Conservation (phyloP, 345 rosid genomes). For the Toxicodendron radicans region DNA sequence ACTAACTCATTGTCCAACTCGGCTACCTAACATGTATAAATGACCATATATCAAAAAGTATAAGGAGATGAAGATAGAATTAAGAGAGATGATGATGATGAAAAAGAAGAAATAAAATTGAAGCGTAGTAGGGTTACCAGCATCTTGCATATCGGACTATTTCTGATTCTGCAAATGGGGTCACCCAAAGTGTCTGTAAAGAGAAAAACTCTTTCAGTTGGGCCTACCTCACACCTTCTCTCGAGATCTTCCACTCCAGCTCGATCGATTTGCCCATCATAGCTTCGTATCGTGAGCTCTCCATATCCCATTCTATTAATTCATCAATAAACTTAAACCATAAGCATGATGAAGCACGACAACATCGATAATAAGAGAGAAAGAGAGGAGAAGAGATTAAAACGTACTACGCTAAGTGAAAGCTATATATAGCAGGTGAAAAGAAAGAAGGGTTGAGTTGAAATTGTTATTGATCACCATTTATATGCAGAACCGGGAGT, state of each 20-base stretch:
- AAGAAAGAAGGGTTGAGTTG: neutral
- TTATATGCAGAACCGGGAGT: slow-evolving; percentile 19
- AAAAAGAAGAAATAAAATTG: neutral
- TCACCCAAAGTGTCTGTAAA: slow-evolving; percentile 78
- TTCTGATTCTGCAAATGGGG: slow-evolving; percentile 82
- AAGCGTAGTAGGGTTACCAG: slow-evolving; percentile 48
- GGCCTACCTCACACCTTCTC: slow-evolving; percentile 75
- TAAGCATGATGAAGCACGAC: neutral
- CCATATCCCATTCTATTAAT: slow-evolving; percentile 26
- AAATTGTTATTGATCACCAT: slow-evolving; percentile 19
- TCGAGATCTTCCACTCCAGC: slow-evolving; percentile 53
- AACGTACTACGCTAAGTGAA: too few species aligned
- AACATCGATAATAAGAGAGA: neutral
- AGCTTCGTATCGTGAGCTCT: slow-evolving; percentile 49
- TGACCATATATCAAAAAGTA: neutral
- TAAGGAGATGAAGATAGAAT: neutral
- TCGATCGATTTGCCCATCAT: slow-evolving; percentile 52
- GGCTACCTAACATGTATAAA: slow-evolving; percentile 48
- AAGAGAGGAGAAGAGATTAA: neutral
- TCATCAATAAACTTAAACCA: slow-evolving; percentile 14
- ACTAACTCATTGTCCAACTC: slow-evolving; percentile 56
- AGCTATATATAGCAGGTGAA: too few species aligned
- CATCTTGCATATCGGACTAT: slow-evolving; percentile 67
- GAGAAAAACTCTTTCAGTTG: slow-evolving; percentile 51
- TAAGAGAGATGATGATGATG: neutral